phyloP scores from a whole-genome alignment of 2,329 filamentous ascomycete genomes.

The Neofusicoccum parvum region DNA sequence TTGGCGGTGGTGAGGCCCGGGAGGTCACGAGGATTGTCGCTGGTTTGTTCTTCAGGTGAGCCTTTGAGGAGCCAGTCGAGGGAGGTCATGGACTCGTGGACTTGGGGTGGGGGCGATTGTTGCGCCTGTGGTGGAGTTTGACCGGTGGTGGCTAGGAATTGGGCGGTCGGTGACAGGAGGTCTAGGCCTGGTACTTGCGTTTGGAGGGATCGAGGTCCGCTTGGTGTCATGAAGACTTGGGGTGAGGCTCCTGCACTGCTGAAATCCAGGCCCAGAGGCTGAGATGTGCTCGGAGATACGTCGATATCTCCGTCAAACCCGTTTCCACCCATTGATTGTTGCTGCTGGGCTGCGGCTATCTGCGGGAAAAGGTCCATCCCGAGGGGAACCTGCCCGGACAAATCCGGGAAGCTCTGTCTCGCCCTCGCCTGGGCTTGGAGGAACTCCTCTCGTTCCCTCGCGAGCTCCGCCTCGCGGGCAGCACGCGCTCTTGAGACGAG shows the following conservation, averaged over 20 bases:
- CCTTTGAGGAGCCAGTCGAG: conserved; percentile 26
- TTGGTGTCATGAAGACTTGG: conserved; percentile 12
- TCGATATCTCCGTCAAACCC: background rate
- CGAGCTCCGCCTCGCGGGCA: conserved; percentile 55
- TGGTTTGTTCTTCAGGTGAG: background rate
- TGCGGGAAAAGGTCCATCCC: conserved; percentile 26
- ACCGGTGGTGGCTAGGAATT: background rate
- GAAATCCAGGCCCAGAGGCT: conserved; percentile 13
- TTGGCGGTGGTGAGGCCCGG: background rate
- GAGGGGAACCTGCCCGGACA: conserved; percentile 24
- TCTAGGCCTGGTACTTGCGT: background rate
- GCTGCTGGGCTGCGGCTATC: conserved; percentile 15
- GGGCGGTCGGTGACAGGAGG: background rate
- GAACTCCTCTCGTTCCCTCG: conserved; percentile 35
- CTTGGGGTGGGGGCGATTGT: conserved; percentile 21
- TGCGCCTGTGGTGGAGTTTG: background rate
- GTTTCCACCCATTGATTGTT: background rate
- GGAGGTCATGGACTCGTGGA: conserved; percentile 25
- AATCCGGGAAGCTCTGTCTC: conserved; percentile 24
- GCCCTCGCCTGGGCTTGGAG: conserved; percentile 29
- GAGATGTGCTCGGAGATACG: background rate
- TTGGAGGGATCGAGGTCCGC: background rate
- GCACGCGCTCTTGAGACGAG: conserved; percentile 61
- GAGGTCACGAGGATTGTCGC: background rate
- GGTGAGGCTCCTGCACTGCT: background rate